Conservation (phyloP, 176 grass and related monocot genomes). For the Oryza meyeriana region DNA sequence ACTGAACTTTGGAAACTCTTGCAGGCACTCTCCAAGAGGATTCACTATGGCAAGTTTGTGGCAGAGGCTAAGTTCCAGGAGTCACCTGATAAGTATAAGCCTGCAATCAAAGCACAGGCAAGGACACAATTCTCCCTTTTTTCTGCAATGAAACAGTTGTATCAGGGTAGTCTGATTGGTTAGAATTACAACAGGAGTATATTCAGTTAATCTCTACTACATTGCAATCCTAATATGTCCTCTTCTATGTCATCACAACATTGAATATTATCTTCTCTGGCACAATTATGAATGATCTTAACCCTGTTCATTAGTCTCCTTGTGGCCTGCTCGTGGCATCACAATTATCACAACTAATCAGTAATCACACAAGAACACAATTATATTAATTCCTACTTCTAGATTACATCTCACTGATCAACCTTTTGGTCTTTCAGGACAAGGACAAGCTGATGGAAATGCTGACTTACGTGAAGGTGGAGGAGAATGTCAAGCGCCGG, state of each 20-base stretch:
- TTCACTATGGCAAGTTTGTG: conserved; percentile 66
- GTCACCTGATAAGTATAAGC: conserved; percentile 33
- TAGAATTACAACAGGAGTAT: background rate
- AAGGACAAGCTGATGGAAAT: conserved; percentile 40
- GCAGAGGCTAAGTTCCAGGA: conserved; percentile 61
- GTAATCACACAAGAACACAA: too few species aligned
- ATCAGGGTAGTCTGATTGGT: background rate
- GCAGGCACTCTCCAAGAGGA: conserved; percentile 71
- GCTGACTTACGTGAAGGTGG: conserved; percentile 44
- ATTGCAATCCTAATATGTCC: background rate
- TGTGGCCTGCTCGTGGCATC: too few species aligned
- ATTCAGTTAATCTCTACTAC: background rate
- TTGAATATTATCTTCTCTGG: too few species aligned
- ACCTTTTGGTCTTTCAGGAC: conserved; percentile 33
- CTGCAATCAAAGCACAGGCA: conserved; percentile 59
- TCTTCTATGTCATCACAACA: background rate
- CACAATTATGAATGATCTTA: too few species aligned
- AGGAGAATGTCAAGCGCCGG: conserved; percentile 32
- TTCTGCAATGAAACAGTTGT: background rate
- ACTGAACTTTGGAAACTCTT: background rate
- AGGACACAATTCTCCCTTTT: background rate
- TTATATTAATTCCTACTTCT: background rate
- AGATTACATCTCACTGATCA: background rate
- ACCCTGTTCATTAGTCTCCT: too few species aligned
- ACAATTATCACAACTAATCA: too few species aligned